Percentiles rank a stretch among this genome's conserved stretches.
Evolutionary conservation across 75 land plant genomes (phyloP).

Genomic region (Pinus albicaulis): DNA sequence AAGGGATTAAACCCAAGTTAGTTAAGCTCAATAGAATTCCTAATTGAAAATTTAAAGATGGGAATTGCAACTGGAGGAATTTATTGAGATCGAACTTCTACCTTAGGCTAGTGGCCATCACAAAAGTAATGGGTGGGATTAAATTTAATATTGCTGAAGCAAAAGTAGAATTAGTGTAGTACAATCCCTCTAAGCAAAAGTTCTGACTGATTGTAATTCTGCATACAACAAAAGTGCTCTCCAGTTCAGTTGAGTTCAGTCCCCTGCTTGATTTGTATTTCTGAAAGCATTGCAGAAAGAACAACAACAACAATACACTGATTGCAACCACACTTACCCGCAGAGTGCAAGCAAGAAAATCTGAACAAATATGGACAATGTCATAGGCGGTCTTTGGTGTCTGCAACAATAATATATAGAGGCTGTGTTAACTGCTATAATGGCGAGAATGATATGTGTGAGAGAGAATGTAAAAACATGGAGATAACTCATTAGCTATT

Average conservation of each 20-base stretch:
- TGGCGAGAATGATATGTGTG: too few species aligned
- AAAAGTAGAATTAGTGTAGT: constrained; percentile 29
- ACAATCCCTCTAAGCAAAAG: constrained; percentile 21
- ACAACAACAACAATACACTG: too few species aligned
- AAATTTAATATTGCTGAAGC: constrained; percentile 25
- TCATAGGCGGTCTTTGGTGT: neutral
- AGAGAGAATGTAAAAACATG: too few species aligned
- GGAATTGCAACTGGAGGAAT: neutral
- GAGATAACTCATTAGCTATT: too few species aligned
- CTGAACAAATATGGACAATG: constrained; percentile 2
- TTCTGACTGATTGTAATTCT: constrained; percentile 28
- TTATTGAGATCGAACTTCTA: neutral
- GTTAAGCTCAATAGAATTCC: too few species aligned
- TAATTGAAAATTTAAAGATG: too few species aligned
- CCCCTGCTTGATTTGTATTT: too few species aligned
- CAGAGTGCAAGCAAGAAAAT: constrained; percentile 3
- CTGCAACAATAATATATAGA: neutral
- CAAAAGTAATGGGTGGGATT: constrained; percentile 27
- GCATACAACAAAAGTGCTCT: neutral
- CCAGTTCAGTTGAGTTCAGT: too few species aligned
- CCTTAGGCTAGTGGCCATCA: constrained; percentile 29
- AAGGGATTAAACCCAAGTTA: too few species aligned
- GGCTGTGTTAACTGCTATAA: too few species aligned
- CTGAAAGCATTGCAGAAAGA: too few species aligned
- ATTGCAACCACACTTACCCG: neutral